Base-by-base conservation (phyloP, 2,329 filamentous ascomycete genomes). In the Coccinonectria pachysandricola region DNA sequence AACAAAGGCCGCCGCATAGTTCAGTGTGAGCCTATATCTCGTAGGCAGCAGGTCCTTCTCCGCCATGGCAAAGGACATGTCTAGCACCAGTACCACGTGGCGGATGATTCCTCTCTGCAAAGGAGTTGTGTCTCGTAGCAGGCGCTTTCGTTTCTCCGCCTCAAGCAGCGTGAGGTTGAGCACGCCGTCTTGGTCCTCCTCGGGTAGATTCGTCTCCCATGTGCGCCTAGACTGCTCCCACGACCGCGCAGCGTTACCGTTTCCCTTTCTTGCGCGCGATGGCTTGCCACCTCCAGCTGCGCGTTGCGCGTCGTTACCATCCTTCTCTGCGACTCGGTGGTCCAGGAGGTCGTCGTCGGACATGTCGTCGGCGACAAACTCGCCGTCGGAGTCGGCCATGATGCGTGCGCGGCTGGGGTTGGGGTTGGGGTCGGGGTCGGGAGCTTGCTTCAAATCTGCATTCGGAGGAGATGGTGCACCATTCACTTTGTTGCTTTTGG, bases 91-190 rank as follows among this genome's bases (percentile, higher is more conserved):
- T 30, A 96, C 76, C 25, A 96, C 62, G 56, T 98, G 88, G n/a
- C 91, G 79, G 56, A 98, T 98, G 46, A 98, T 98, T 36, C 91
- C 91, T 43, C 91, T 75, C 58, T 98, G 91, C 28, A 98, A 65
- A 8, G 91, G 91, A 24, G 88, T 96, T 15, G 91, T 96, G 53
- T 98, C 91, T 54, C 85, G 82, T 35, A 93, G 67, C 35, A 96
- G 62, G 43, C 87, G 83, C 42, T 56, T 59, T 33, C 86, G 75
- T 64, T 92, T 92, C 51, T 82, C 76, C 12, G 84, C 83, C 54
- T 93, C 85, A 24, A 86, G 67, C 12, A 79, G 78, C 38, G 83
- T 76, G 20, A 93, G 72, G 31, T 75, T 77, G 40, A 93, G 74
- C 31, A 75, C 77, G 23, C 82, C 85, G 57, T 92, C 83, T 21